Base-by-base conservation (phyloP, 768 basidiomycete genomes). In the Podaxis carcinomalis region DNA sequence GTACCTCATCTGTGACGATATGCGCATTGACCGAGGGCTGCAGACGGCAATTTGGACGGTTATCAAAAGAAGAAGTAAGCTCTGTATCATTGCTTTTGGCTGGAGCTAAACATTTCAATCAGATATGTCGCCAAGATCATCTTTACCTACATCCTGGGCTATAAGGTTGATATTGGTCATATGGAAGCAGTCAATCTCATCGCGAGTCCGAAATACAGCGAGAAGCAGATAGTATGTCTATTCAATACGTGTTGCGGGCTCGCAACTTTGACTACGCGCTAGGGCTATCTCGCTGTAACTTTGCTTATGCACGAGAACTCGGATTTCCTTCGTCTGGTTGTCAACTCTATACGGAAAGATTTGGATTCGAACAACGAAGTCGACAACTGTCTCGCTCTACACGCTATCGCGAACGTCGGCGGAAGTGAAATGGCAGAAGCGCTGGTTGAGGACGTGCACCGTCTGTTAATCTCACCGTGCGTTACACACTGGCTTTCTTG, bases 171-270 rank as follows among this genome's bases (percentile, higher is more conserved):
- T 71, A 86, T 98, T 21, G 97, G 97, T 14, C 97, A 98, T 73
- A 97, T 98, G 95, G 95, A 98, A 70, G 96, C 97, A 25, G 94
- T 98, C 66, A 98, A 99, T 73, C 83, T 99, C 65, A 98, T 99
- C 66, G 92, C 95, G 27, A 94, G 92, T 68, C 75, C 84, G 35
- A 98, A 98, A 68, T 99, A 99, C 71, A 94, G 90, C 69, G 97
- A 99, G 78, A 99, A 99, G 75, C 97, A 99, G 74, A 98, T 99
- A 64, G 96, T 97, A 71, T 65, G 92, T 74, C 27, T 57, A 25
- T 64, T 51, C 21, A 32, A 40, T 59, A 46, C n/a, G 47, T 21
- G n/a, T 11, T 13, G 25, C 44, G 42, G 23, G 55, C 39, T 21
- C 7, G n/a, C 10, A 46, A 36, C 1, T 11, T 25, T 53, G 42